phyloP scores from a whole-genome alignment of 768 basidiomycete species.

The Lyophyllum semitale region DNA sequence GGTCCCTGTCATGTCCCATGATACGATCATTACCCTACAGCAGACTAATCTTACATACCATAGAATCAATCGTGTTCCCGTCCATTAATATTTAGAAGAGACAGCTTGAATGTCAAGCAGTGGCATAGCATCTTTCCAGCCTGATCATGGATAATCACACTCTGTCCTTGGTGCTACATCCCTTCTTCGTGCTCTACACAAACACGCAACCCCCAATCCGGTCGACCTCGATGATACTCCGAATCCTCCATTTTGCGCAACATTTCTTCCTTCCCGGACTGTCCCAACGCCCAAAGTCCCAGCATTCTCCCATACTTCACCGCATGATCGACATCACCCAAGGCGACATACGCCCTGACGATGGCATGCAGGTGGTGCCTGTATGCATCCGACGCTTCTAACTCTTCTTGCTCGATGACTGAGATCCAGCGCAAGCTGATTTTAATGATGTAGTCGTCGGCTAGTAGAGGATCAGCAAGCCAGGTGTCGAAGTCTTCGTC shows the following conservation, averaged over 20 bases:
- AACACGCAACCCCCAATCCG: constrained; percentile 11
- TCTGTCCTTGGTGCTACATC: too few relatives aligned
- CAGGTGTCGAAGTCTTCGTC: constrained; percentile 14
- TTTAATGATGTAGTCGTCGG: constrained; percentile 19
- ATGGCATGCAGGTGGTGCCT: constrained; percentile 18
- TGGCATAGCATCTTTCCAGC: neutral
- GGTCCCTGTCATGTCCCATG: too few relatives aligned
- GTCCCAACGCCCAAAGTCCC: constrained; percentile 15
- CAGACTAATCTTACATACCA: neutral
- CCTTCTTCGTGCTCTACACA: constrained; percentile 2
- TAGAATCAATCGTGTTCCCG: neutral
- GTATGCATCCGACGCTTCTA: constrained; percentile 19
- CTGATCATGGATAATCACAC: neutral
- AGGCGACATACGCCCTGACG: constrained; percentile 16
- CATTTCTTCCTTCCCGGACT: constrained; percentile 13
- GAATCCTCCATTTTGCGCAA: constrained; percentile 10
- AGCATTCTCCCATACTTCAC: constrained; percentile 18
- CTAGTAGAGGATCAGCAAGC: constrained; percentile 14
- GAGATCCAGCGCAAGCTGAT: constrained; percentile 19
- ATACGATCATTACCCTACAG: neutral
- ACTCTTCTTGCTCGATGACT: constrained; percentile 17
- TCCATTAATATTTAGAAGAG: neutral
- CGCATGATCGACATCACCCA: constrained; percentile 16
- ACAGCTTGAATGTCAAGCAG: neutral
- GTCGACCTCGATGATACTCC: constrained; percentile 11